Evolutionary conservation across 495 filamentous ascomycete genomes (phyloP), one percentile per base, ranked within the genome.

Genomic region (Penicillium chermesinum): DNA sequence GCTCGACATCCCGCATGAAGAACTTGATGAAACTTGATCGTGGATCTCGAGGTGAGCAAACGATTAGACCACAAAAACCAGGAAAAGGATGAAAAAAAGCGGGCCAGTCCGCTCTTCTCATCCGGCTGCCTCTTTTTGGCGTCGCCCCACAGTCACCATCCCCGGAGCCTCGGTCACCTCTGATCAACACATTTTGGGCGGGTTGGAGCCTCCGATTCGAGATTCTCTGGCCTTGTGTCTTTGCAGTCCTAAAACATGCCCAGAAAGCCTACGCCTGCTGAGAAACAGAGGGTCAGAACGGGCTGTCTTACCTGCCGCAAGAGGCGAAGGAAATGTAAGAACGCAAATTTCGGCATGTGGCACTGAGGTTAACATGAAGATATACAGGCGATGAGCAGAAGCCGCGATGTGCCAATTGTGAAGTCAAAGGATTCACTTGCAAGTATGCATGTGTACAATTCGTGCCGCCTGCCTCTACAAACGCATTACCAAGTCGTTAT

Each of bases 271-370:
- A 62, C 59, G 13, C 59, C 59, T 17, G 48, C 57, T 12, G 48
- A 45, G 20, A 62, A 62, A 44, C 59, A 62, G 39, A 50, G 59
- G 36, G 59, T 62, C 16, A 35, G 59, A 35, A 62, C 59, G 14
- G 59, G 59, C 7, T 62, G 59, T 52, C 27, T 62, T 15, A 60
- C 59, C 1, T 62, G 59, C 44, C 56, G 59, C 7, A 62, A 57
- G 19, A 52, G 59, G 30, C 37, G 59, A 20, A 48, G 59, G 48
- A 62, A 62, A 57, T 62, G 59, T 61, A 39, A 17, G 56, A 41
- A 13, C 18, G 16, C 3, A 10, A 35, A 20, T 2, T 27, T 2
- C 7, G 0, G 1, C 6, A 12, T 3, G 10, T 15, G 39, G n/a
- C 20, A n/a, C n/a, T 13, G 8, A 13, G n/a, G 36, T 33, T 50